phyloP scores from a whole-genome alignment of 345 rosid genomes.

The Salix arbutifolia region DNA sequence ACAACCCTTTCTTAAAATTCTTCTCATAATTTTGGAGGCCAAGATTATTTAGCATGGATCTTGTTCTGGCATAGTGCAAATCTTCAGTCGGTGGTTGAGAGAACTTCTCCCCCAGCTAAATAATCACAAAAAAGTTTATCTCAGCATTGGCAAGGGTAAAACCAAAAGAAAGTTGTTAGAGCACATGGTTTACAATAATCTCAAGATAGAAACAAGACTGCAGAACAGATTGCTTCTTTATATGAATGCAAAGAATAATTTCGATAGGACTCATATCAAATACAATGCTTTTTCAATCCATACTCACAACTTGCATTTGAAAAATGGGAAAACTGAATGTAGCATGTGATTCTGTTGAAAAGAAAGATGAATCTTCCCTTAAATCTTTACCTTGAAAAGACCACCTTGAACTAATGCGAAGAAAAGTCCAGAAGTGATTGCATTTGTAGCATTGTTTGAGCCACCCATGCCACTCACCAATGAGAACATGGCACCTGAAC shows the following conservation, averaged over 20 bases:
- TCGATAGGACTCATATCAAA: not conserved
- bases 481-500: constrained; percentile 83
- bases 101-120: constrained; percentile 71
- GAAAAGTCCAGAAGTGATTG: constrained; percentile 65
- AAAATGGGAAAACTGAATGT: not conserved
- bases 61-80: constrained; percentile 43
- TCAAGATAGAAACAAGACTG: not conserved
- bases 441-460: constrained; percentile 65
- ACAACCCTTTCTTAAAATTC: constrained; percentile 82
- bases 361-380: not conserved
- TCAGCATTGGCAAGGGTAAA: not conserved
- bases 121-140: constrained; percentile 16
- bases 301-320: constrained; percentile 3
- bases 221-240: not conserved
- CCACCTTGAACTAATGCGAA: constrained; percentile 85
- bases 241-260: not conserved
- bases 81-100: constrained; percentile 62
- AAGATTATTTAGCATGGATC: constrained; percentile 57
- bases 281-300: not conserved
- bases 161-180: not conserved
- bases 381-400: constrained; percentile 59
- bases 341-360: not conserved
- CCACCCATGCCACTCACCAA: constrained; percentile 81
- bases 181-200: not conserved
- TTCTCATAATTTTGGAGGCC: constrained; percentile 89